Percentiles rank a stretch among this genome's conserved stretches.
Conservation (phyloP, 495 filamentous ascomycete genomes). For the Ascobolus immersus region DNA sequence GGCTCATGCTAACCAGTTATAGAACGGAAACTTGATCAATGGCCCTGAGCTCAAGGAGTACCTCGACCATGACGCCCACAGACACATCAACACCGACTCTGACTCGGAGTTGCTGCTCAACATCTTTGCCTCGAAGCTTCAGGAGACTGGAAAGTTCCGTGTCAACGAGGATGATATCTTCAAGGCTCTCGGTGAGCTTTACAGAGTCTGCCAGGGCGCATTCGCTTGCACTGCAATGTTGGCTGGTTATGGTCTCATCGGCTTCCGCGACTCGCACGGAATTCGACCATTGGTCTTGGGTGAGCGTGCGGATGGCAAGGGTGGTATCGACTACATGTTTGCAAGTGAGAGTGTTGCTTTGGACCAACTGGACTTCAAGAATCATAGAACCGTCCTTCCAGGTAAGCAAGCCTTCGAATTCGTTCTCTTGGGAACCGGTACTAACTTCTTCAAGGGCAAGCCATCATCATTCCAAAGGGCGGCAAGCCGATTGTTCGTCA, state of each 20-base stretch:
- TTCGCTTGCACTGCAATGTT: constrained; percentile 84
- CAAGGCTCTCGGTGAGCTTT: constrained; percentile 45
- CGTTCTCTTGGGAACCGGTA: background rate
- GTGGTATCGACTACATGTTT: constrained; percentile 81
- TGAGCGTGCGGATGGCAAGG: constrained; percentile 34
- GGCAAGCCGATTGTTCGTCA: constrained; percentile 49
- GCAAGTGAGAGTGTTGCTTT: constrained; percentile 90
- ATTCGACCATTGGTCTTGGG: constrained; percentile 78
- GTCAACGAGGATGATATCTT: constrained; percentile 84
- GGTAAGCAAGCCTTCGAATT: constrained; percentile 15
- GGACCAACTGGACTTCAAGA: constrained; percentile 57
- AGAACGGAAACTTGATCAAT: constrained; percentile 92
- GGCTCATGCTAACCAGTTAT: constrained; percentile 27
- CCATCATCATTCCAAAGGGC: constrained; percentile 80
- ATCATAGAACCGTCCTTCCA: constrained; percentile 63
- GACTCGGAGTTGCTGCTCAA: constrained; percentile 92
- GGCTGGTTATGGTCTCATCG: constrained; percentile 75
- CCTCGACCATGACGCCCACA: constrained; percentile 68
- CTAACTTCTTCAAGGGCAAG: constrained; percentile 29
- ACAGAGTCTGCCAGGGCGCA: constrained; percentile 52
- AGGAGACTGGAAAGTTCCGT: constrained; percentile 86
- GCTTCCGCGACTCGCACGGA: constrained; percentile 70
- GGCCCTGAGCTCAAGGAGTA: constrained; percentile 50
- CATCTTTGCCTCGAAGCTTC: constrained; percentile 77
- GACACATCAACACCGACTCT: constrained; percentile 91